These are phyloP conservation scores for Pestalotiopsis sp. DNA, from an alignment of 2,329 filamentous ascomycete genomes.

Conservation along the genomic window DNA sequence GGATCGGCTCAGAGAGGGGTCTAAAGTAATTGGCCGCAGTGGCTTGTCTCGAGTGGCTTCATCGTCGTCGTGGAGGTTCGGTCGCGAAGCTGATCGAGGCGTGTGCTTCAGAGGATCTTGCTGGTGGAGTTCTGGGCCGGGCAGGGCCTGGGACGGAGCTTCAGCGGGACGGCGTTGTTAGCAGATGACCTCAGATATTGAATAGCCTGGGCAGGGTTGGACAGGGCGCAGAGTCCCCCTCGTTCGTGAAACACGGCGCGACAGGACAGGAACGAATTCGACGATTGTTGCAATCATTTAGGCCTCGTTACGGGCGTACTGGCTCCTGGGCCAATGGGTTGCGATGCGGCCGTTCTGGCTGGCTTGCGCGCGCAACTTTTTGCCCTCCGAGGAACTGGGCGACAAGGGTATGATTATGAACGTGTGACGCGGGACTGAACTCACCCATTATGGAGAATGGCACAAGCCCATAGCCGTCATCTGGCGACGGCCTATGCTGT, in stretches of 20 bases:
- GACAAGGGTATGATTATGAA: constrained; percentile 4
- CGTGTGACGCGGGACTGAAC: constrained; percentile 4
- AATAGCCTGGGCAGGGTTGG: constrained; percentile 6
- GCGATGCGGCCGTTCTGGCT: background rate
- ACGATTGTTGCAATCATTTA: background rate
- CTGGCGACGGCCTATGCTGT: background rate
- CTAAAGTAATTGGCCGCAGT: constrained; percentile 46
- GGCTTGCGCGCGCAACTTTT: constrained; percentile 4
- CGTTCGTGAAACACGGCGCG: constrained; percentile 11
- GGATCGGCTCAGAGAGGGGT: constrained; percentile 38
- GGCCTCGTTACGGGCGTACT: constrained; percentile 7
- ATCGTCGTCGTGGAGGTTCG: constrained; percentile 52
- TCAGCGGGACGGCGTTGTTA: constrained; percentile 26
- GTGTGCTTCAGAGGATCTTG: constrained; percentile 54
- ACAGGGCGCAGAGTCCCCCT: constrained; percentile 1
- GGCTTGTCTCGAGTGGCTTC: constrained; percentile 49
- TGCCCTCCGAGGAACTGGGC: constrained; percentile 1
- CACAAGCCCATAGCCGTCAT: constrained; percentile 11
- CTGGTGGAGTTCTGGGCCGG: constrained; percentile 44
- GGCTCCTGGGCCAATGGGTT: constrained; percentile 11
- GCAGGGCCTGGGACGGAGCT: constrained; percentile 62
- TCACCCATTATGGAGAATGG: constrained; percentile 11
- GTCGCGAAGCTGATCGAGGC: constrained; percentile 48
- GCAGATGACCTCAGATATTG: constrained; percentile 15
- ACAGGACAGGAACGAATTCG: background rate